Base-by-base conservation (phyloP, 768 basidiomycete species). In the Naganishia vishniacii region DNA sequence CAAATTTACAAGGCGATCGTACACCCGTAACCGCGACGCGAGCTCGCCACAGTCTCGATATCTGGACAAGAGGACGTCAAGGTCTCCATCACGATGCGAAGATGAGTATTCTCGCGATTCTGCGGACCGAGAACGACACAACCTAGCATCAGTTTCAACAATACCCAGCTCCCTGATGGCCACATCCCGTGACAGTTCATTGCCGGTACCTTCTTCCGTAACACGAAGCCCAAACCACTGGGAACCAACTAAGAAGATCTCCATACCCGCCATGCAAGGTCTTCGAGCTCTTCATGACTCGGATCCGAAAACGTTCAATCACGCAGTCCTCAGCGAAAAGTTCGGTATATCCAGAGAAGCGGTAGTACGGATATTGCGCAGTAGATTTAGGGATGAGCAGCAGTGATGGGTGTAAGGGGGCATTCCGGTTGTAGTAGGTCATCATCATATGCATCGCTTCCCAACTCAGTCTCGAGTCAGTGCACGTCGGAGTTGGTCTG, bases 321-420 rank as follows among this genome's bases (percentile, higher is more conserved):
- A 85, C 13, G 81, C 84, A 28, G 77, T 84, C 0, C 83, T 92
- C n/a, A 85, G 88, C 16, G 83, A 86, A 64, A 83, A 82, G 72
- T 91, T 91, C 78, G 84, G 81, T 73, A 84, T 91, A 73, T 87
- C 85, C 69, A 84, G 86, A 37, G 90, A 92, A 79, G 88, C 86
- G 11, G 86, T 91, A 40, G 80, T 86, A 65, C 80, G 90, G 70
- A 88, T 92, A 62, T 75, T 91, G 71, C 86, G 84, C 78, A 87
- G 86, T 76, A 12, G 37, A 12, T 56, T 56, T n/a, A 56, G 53
- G 37, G 53, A 41, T 12, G 34, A 34, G 37, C 48, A 51, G 47
- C 7, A 12, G 47, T 48, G 12, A 48, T 15, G 48, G 48, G 48
- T 51, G 13, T 48, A 31, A 31, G 48, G 48, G 16, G 25, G 48